Percentiles rank a stretch among this genome's conserved stretches.
These are phyloP conservation scores for Penicillium chermesinum DNA, from an alignment of 495 filamentous ascomycete genomes.

Conservation along the genomic window DNA sequence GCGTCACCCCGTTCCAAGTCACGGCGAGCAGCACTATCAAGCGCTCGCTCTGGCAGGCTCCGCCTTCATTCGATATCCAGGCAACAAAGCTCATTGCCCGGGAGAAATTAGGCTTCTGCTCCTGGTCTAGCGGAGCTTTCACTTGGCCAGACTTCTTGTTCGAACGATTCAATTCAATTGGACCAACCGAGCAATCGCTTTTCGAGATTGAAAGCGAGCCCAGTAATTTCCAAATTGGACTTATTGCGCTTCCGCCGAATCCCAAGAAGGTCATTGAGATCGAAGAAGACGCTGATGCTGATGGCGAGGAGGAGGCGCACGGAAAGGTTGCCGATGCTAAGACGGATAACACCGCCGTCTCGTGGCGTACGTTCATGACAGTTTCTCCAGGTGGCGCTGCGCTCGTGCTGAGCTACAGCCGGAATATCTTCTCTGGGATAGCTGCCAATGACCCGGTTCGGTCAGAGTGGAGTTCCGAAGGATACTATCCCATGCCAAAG, in stretches of 20 bases:
- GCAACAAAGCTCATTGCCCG: constrained; percentile 25
- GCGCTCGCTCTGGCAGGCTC: constrained; percentile 20
- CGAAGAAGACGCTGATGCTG: constrained; percentile 27
- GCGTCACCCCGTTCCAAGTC: constrained; percentile 33
- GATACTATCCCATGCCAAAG: constrained; percentile 29
- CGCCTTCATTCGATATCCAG: constrained; percentile 29
- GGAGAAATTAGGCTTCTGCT: constrained; percentile 27
- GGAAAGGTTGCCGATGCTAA: constrained; percentile 14
- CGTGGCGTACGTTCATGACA: constrained; percentile 28
- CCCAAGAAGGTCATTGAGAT: constrained; percentile 4
- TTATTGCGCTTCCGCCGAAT: constrained; percentile 23
- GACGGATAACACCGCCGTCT: constrained; percentile 25
- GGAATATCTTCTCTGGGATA: constrained; percentile 40
- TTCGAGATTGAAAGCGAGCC: constrained; percentile 15
- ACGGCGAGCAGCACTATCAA: constrained; percentile 24
- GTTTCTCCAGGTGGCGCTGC: constrained; percentile 25
- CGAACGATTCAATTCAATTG: constrained; percentile 18
- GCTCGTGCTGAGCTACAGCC: constrained; percentile 32
- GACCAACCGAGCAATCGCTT: constrained; percentile 18
- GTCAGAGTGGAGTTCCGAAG: constrained; percentile 42
- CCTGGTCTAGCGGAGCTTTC: constrained; percentile 36
- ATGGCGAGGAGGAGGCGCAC: constrained; percentile 17
- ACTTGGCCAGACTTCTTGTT: constrained; percentile 31
- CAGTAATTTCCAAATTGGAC: constrained; percentile 33
- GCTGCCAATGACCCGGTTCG: constrained; percentile 26